Evolutionary conservation across 73 alveolate species (phyloP).

Genomic region (Blepharisma stoltei): DNA sequence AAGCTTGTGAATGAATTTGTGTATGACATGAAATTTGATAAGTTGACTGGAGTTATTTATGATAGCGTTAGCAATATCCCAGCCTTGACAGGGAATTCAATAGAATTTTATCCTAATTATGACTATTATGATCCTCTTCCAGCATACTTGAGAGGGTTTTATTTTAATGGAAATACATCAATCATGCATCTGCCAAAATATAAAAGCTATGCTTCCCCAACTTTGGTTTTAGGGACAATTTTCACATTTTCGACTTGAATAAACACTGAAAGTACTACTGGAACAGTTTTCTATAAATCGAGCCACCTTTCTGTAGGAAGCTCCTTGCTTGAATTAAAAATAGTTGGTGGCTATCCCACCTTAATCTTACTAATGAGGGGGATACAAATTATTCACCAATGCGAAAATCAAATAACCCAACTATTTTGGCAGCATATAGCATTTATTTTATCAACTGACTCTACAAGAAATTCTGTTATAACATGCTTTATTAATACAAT

Average conservation of each 20-base stretch:
- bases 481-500: not conserved
- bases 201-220: not conserved
- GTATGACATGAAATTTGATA: not conserved
- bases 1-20: not conserved
- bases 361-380: too few relatives aligned
- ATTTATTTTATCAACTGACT: not conserved
- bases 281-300: not conserved
- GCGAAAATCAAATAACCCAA: too few relatives aligned
- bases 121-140: not conserved
- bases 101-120: not conserved
- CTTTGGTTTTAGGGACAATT: not conserved
- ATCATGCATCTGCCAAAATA: not conserved
- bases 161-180: not conserved
- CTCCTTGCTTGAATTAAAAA: not conserved
- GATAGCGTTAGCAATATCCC: not conserved
- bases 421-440: not conserved
- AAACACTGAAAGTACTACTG: not conserved
- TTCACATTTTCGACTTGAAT: not conserved
- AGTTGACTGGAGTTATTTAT: not conserved
- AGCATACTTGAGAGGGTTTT: not conserved
- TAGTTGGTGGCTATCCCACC: not conserved
- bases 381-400: too few relatives aligned
- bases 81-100: slow-evolving; percentile 1
- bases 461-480: not conserved
- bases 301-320: not conserved